Evolutionary conservation across 768 basidiomycete genomes (phyloP).

Genomic region (Russula sp.): DNA sequence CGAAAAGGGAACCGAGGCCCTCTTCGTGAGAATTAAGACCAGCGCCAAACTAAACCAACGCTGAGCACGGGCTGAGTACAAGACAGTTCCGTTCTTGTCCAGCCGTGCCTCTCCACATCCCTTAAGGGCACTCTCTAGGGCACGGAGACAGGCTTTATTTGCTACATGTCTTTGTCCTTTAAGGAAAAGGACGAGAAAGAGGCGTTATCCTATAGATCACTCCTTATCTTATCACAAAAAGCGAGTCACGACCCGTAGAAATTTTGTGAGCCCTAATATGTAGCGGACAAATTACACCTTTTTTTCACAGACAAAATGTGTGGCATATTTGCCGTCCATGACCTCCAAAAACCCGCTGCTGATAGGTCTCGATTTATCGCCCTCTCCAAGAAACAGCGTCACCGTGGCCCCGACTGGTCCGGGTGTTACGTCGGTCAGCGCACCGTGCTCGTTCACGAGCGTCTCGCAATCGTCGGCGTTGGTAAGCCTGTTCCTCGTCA

Average conservation of each 20-base stretch:
- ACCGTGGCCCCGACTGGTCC: slow-evolving; percentile 98
- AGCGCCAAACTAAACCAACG: neutral
- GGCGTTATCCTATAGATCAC: too few species aligned
- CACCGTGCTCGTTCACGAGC: slow-evolving; percentile 85
- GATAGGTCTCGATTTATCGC: slow-evolving; percentile 74
- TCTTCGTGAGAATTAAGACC: slow-evolving; percentile 5
- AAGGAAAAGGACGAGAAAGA: too few species aligned
- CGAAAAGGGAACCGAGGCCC: neutral
- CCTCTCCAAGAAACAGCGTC: slow-evolving; percentile 82
- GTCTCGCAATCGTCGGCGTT: slow-evolving; percentile 95
- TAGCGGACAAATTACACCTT: neutral
- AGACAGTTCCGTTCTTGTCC: too few species aligned
- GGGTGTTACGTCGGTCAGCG: slow-evolving; percentile 86
- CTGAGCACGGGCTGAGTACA: too few species aligned
- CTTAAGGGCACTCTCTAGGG: too few species aligned
- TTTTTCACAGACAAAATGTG: slow-evolving; percentile 52
- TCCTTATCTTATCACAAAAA: slow-evolving; percentile 8
- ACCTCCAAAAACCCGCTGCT: slow-evolving; percentile 58
- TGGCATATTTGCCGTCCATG: slow-evolving; percentile 84
- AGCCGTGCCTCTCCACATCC: too few species aligned
- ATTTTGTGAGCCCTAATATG: neutral
- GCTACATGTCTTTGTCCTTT: too few species aligned
- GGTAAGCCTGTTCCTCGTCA: slow-evolving; percentile 44
- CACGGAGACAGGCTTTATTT: too few species aligned
- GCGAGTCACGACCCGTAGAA: neutral